These are phyloP conservation scores for Ilyonectria robusta DNA, from an alignment of 2,329 filamentous ascomycete genomes.

Conservation along the genomic window DNA sequence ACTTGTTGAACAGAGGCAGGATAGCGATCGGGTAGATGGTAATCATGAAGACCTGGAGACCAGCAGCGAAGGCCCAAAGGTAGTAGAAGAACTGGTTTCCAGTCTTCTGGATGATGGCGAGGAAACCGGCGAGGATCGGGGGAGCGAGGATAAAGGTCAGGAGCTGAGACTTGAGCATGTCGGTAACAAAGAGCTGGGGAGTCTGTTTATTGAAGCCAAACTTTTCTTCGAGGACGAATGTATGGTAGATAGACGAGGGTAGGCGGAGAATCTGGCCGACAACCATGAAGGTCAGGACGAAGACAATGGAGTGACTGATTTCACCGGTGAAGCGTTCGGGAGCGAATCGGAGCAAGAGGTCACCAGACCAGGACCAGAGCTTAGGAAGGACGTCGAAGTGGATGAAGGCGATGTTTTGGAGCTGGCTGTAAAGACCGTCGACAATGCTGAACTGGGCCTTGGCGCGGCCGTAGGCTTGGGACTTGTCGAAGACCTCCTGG, in stretches of 20 bases:
- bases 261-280: conserved; percentile 85
- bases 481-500: conserved; percentile 93
- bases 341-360: conserved; percentile 79
- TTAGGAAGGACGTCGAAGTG: conserved; percentile 92
- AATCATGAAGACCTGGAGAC: conserved; percentile 93
- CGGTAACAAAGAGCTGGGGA: conserved; percentile 85
- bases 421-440: conserved; percentile 85
- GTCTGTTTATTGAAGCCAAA: conserved; percentile 99
- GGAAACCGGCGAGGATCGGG: conserved; percentile 91
- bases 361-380: conserved; percentile 87
- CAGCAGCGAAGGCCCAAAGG: conserved; percentile 92
- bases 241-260: conserved; percentile 90
- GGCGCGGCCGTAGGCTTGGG: conserved; percentile 94
- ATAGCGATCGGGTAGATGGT: conserved; percentile 97
- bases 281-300: conserved; percentile 89
- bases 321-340: conserved; percentile 88
- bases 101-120: conserved; percentile 94
- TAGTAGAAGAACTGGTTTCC: conserved; percentile 98
- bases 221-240: conserved; percentile 95
- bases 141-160: conserved; percentile 85
- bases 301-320: conserved; percentile 93
- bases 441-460: conserved; percentile 93
- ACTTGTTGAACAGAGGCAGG: conserved; percentile 97
- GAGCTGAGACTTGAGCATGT: conserved; percentile 92
- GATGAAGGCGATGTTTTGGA: conserved; percentile 91